Evolutionary conservation across 2,329 filamentous ascomycete species (phyloP).

Genomic region (Neurospora crassa): DNA sequence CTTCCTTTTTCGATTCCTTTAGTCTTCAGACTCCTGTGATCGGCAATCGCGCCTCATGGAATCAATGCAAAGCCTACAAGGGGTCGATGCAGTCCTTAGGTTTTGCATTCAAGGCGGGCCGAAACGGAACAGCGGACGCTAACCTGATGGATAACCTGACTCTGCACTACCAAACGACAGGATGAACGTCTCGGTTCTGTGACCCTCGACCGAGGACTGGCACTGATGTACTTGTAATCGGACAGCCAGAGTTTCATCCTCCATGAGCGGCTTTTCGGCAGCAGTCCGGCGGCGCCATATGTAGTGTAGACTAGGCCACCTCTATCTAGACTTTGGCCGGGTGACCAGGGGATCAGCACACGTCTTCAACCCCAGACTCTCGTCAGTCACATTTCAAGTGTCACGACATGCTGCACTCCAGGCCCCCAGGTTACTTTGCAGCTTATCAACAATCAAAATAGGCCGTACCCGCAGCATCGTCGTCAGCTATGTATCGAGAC

Average conservation of each 20-base stretch:
- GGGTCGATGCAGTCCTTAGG: neutral
- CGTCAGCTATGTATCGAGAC: neutral
- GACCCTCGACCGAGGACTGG: neutral
- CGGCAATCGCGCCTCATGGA: neutral
- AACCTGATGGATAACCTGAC: neutral
- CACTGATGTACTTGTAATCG: neutral
- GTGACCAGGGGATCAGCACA: neutral
- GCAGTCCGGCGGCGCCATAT: neutral
- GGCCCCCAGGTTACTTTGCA: neutral
- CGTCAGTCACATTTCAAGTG: neutral
- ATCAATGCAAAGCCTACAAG: neutral
- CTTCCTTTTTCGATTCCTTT: neutral
- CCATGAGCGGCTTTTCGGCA: neutral
- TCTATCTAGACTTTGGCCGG: neutral
- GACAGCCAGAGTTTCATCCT: neutral
- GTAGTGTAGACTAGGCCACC: too few species aligned
- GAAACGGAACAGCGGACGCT: neutral
- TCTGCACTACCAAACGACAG: neutral
- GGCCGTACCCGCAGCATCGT: neutral
- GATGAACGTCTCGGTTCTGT: neutral
- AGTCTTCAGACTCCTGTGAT: neutral
- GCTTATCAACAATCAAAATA: neutral
- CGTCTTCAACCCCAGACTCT: neutral
- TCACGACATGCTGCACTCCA: neutral
- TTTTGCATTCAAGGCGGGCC: neutral